These are phyloP conservation scores for Fomitopsis betulina DNA, from an alignment of 1,284 basidiomycete genomes.

Conservation along the genomic window DNA sequence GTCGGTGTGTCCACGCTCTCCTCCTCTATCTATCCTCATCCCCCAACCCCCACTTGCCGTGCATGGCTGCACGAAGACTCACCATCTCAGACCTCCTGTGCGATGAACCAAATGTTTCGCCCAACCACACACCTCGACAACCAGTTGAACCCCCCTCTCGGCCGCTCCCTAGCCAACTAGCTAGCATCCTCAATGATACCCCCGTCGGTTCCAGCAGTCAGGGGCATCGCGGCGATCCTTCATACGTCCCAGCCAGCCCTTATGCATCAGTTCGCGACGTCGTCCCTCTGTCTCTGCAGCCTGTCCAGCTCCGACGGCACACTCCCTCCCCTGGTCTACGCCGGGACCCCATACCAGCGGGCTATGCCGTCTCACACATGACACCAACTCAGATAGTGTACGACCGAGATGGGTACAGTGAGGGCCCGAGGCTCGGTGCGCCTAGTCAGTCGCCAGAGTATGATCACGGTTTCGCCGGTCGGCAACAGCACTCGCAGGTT, in stretches of 20 bases:
- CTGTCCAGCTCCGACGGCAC: constrained; percentile 16
- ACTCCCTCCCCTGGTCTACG: constrained; percentile 18
- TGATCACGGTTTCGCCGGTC: constrained; percentile 11
- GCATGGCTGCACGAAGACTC: constrained; percentile 61
- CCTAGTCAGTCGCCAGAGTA: constrained; percentile 7
- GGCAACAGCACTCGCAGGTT: constrained; percentile 14
- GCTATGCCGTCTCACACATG: background rate
- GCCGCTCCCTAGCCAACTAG: constrained; percentile 8
- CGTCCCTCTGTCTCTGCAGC: constrained; percentile 21
- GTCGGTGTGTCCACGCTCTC: background rate
- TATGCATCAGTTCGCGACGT: constrained; percentile 15
- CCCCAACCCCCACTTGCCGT: background rate
- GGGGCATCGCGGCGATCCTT: background rate
- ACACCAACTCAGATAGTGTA: background rate
- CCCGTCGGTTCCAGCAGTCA: background rate
- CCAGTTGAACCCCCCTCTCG: constrained; percentile 11
- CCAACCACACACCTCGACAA: constrained; percentile 24
- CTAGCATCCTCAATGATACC: background rate
- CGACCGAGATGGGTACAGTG: background rate
- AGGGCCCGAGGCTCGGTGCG: background rate
- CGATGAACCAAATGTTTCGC: constrained; percentile 20
- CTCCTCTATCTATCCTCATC: background rate
- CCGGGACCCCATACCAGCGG: background rate
- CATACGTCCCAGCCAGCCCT: background rate
- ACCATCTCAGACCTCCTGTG: constrained; percentile 71